A percentile compares a stretch with the other conserved stretches of the same genome.
Evolutionary conservation across 805 yeast species (phyloP).

Genomic region (Candida ipomoeae): DNA sequence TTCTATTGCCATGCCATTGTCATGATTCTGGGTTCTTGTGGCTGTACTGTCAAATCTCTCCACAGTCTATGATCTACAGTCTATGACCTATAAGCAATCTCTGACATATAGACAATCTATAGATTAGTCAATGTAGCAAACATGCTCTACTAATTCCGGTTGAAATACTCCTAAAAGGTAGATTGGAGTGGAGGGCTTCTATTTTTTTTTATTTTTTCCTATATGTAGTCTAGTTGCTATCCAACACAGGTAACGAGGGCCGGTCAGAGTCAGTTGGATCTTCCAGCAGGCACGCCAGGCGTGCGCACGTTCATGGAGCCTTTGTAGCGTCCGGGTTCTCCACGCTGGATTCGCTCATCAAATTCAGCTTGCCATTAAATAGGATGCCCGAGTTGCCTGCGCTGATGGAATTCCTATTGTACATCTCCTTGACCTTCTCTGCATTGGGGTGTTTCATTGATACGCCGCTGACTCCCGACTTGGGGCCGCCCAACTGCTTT

Average conservation of each 20-base stretch:
- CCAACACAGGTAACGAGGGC: background rate
- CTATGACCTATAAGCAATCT: no score
- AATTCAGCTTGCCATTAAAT: constrained; percentile 48
- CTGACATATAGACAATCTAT: no score
- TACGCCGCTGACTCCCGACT: constrained; percentile 31
- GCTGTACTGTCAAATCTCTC: no score
- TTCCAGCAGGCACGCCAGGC: background rate
- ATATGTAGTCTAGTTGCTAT: background rate
- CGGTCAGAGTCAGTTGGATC: background rate
- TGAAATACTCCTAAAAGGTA: no score
- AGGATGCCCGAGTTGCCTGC: constrained; percentile 41
- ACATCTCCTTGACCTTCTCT: constrained; percentile 55
- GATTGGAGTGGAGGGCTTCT: no score
- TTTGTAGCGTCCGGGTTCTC: constrained; percentile 12
- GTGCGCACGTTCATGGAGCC: background rate
- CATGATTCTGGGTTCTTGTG: no score
- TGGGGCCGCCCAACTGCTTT: constrained; percentile 35
- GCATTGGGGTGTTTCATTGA: constrained; percentile 50
- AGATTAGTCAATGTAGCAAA: no score
- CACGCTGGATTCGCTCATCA: constrained; percentile 49
- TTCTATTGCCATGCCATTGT: no score
- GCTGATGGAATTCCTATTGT: constrained; percentile 54
- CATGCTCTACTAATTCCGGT: no score
- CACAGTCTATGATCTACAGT: no score
- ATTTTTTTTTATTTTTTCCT: background rate